Evolutionary conservation across 768 basidiomycete genomes (phyloP).

Genomic region (Suillus subluteus): DNA sequence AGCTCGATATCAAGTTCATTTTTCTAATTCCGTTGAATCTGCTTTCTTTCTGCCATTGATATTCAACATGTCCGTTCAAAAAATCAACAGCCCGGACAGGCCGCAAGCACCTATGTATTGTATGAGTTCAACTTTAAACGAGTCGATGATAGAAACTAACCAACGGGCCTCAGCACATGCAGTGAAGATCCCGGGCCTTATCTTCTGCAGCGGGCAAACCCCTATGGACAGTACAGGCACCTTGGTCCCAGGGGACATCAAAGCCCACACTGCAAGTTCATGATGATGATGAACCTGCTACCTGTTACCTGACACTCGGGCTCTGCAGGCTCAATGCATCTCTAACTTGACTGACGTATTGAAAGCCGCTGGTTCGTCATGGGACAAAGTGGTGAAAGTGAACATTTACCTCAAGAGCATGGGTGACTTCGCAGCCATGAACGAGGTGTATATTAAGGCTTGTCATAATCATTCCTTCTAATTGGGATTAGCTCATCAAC

Average conservation of each 20-base stretch:
- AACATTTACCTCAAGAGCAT: conserved; percentile 67
- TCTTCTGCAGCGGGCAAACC: conserved; percentile 65
- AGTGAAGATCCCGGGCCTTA: conserved; percentile 57
- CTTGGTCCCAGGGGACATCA: conserved; percentile 56
- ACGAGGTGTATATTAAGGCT: conserved; percentile 60
- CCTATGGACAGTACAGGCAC: conserved; percentile 53
- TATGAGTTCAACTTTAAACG: conserved; percentile 4
- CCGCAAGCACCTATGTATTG: conserved; percentile 26
- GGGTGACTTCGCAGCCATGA: conserved; percentile 59
- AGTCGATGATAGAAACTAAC: background rate
- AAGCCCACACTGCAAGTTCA: conserved; percentile 58
- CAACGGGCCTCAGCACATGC: conserved; percentile 47
- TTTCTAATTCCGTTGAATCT: background rate
- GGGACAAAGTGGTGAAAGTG: conserved; percentile 60
- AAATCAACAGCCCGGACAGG: conserved; percentile 55
- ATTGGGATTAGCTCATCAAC: conserved; percentile 5
- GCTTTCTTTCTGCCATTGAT: background rate
- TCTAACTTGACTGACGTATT: conserved; percentile 57
- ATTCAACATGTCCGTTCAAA: conserved; percentile 51
- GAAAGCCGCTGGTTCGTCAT: conserved; percentile 55
- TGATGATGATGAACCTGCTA: background rate
- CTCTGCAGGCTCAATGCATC: conserved; percentile 56
- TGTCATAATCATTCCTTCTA: conserved; percentile 8
- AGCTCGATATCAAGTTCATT: conserved; percentile 1
- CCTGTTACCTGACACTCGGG: background rate